Base-by-base conservation (phyloP, 2,329 filamentous ascomycete genomes). In the Penicillium griseofulvum region DNA sequence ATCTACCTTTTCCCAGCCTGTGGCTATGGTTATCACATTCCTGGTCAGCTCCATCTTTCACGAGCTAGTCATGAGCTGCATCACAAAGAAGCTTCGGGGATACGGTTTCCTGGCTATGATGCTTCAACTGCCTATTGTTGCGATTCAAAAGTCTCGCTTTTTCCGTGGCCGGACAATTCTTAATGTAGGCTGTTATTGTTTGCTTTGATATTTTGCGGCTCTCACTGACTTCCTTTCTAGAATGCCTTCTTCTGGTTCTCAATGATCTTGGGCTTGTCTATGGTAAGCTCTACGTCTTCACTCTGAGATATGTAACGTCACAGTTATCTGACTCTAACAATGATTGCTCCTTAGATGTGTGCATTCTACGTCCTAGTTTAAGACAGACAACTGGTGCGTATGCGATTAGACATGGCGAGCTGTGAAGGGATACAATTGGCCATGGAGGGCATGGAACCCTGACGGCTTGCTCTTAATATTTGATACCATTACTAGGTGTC, bases 91-190 rank as follows among this genome's bases (percentile, higher is more conserved):
- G 78, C 80, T 97, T 43, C 81, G 94, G 36, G 94, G 94, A 12
- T 99, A 97, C 69, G 94, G 93, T 10, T 96, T 97, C 70, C 69
- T 95, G 19, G 89, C 90, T 59, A 94, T 97, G 86, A 97, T 99
- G 94, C 77, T 95, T 59, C 94, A 99, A 79, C 82, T 97, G 64
- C 94, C 94, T 0, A 94, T 97, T 63, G 89, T 97, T n/a, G 85
- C 92, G 72, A 78, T 97, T 29, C 94, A 97, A 78, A 83, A 90
- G 59, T 91, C 89, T 5, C 83, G 80, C 57, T 90, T 85, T 78
- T 85, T 97, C 36, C 83, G 86, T 52, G 86, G 87, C 19, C 84
- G 85, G 63, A 86, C 86, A 69, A 87, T 92, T 29, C 78, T 96
- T 55, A 97, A 97, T 69, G 80, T 82, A 64, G 64, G 72, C 65